Base-by-base conservation (phyloP, 495 filamentous ascomycete genomes). In the Aspergillus saccharolyticus region DNA sequence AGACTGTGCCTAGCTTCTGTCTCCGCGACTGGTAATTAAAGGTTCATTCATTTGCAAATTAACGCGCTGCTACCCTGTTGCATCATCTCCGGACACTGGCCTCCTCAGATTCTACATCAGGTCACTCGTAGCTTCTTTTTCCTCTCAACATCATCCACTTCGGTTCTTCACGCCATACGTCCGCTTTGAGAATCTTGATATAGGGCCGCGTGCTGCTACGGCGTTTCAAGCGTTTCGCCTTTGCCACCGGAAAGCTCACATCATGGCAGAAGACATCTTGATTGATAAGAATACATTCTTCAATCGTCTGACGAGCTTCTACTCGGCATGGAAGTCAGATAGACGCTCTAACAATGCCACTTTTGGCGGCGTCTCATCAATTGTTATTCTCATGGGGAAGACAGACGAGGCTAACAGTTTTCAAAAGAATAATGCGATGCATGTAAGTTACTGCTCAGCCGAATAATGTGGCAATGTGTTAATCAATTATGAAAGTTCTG, bases 221-320 rank as follows among this genome's bases (percentile, higher is more conserved):
- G 22, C 56, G 15, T 12, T 14, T 16, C 25, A 54, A 53, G 24
- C 33, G 39, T 19, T 57, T 58, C 54, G 33, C 33, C 33, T 12
- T 5, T 12, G 33, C 66, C 62, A 54, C 58, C 52, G 51, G 24
- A 54, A 58, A 47, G 60, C 53, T 46, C 22, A 25, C 64, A 70
- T 50, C 47, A 82, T 82, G 79, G 78, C 77, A 33, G 79, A 80
- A 54, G 85, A 90, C 67, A 85, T 97, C 75, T 87, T 87, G 68
- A 96, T 99, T 75, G 92, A 97, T 77, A 89, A 87, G 74, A 85
- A 84, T 68, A 76, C 83, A 67, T 99, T 99, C 75, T 91, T 95
- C 70, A 90, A 89, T 75, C 94, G 92, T 68, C 80, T 97, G 50
- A 86, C 87, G 53, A 86, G 85, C 67, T 87, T 99, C 63, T 77